These are phyloP conservation scores for Caryopteris hybrid DNA, from an alignment of 305 asterid genomes.

Conservation along the genomic window DNA sequence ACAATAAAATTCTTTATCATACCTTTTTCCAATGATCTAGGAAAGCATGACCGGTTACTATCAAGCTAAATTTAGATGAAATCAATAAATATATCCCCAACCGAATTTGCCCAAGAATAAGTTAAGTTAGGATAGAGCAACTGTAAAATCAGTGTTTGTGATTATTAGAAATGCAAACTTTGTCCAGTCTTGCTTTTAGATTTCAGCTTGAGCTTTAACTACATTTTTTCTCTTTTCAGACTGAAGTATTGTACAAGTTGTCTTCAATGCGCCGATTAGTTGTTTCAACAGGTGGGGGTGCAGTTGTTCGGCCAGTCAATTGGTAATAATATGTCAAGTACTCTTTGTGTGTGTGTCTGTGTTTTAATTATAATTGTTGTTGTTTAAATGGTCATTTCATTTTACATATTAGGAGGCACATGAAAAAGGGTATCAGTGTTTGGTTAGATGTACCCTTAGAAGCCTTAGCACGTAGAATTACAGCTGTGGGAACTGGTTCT, in stretches of 20 bases:
- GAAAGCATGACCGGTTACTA: neutral
- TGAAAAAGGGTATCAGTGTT: slow-evolving; percentile 76
- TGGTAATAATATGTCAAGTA: slow-evolving; percentile 46
- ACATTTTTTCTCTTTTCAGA: slow-evolving; percentile 33
- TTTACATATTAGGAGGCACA: slow-evolving; percentile 64
- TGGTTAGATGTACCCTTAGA: slow-evolving; percentile 92
- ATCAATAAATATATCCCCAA: neutral
- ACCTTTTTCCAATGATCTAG: neutral
- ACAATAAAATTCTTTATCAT: too few species aligned
- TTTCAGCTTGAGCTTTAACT: neutral
- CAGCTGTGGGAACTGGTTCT: slow-evolving; percentile 65
- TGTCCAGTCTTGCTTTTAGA: neutral
- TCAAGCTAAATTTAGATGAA: neutral
- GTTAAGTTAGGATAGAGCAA: neutral
- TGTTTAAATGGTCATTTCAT: neutral
- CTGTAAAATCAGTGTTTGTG: neutral
- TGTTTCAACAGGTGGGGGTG: slow-evolving; percentile 97
- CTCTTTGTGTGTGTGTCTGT: neutral
- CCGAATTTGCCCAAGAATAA: neutral
- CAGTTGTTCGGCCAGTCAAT: slow-evolving; percentile 83
- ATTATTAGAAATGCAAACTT: neutral
- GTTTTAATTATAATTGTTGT: neutral
- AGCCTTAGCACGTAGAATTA: slow-evolving; percentile 76
- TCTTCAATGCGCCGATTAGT: slow-evolving; percentile 69
- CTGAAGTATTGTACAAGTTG: slow-evolving; percentile 62